Evolutionary conservation across 352 stramenopile species (phyloP).

Genomic region (Phytophthora europaea): DNA sequence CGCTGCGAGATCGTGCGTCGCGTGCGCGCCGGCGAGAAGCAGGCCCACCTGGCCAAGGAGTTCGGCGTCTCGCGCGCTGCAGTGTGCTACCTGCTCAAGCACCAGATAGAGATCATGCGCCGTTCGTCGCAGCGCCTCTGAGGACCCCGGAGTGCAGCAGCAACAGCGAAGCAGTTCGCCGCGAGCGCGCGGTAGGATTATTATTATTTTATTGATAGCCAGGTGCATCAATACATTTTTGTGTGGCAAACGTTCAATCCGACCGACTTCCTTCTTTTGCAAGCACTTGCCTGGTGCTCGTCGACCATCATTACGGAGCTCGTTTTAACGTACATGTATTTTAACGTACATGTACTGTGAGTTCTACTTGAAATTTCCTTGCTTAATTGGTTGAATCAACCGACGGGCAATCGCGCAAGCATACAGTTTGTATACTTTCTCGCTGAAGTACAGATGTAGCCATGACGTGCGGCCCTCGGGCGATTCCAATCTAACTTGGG

Average conservation of each 20-base stretch:
- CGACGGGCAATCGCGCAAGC: no score
- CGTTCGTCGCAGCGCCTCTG: constrained; percentile 53
- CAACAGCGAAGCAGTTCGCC: constrained; percentile 7
- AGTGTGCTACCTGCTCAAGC: constrained; percentile 73
- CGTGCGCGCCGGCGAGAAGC: constrained; percentile 66
- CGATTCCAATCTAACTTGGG: no score
- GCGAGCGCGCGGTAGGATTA: constrained; percentile 21
- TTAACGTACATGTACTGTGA: no score
- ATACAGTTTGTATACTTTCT: no score
- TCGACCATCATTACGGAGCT: neutral
- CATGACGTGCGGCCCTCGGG: no score
- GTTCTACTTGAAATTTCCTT: no score
- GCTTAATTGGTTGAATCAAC: no score
- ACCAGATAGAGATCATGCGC: constrained; percentile 70
- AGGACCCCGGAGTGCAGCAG: neutral
- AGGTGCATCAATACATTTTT: constrained; percentile 40
- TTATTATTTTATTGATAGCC: constrained; percentile 46
- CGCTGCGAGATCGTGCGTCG: constrained; percentile 73
- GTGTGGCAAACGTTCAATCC: constrained; percentile 5
- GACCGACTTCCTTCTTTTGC: no score
- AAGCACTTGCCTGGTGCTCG: neutral
- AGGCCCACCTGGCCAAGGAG: constrained; percentile 73
- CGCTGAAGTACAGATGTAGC: no score
- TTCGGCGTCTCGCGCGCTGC: constrained; percentile 71
- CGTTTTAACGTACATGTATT: neutral